Evolutionary conservation across 805 yeast genomes (phyloP).

Genomic region (Saturnispora serradocipensis): DNA sequence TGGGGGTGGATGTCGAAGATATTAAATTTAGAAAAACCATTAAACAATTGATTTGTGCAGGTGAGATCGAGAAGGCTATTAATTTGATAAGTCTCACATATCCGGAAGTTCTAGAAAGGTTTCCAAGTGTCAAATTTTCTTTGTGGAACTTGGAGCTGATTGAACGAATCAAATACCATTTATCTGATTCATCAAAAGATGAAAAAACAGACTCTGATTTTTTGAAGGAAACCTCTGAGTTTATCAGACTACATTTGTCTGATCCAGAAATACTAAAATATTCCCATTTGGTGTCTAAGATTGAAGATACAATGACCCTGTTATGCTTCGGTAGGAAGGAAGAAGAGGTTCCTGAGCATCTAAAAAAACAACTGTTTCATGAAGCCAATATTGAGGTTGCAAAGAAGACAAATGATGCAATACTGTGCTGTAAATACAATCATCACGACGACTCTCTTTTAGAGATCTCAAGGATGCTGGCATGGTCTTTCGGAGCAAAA

Average conservation of each 20-base stretch:
- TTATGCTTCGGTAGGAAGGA: conserved; percentile 4
- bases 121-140: conserved; percentile 1
- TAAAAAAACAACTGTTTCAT: neutral
- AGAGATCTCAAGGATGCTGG: neutral
- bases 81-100: neutral
- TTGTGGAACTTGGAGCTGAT: conserved; percentile 2
- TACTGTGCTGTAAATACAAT: neutral
- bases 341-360: conserved; percentile 4
- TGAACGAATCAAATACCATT: conserved; percentile 1
- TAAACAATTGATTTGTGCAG: neutral
- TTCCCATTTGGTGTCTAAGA: neutral
- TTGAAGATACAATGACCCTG: conserved; percentile 8
- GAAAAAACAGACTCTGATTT: neutral
- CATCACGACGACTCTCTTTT: neutral
- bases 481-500: conserved; percentile 3
- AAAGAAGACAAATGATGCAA: conserved; percentile 1
- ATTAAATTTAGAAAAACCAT: neutral
- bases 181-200: neutral
- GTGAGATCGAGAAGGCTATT: neutral
- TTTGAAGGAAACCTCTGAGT: conserved; percentile 1
- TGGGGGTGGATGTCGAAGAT: conserved; percentile 1
- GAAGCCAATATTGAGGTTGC: neutral
- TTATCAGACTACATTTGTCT: neutral
- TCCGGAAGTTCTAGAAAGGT: neutral
- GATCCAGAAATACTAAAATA: neutral